Conservation (phyloP, 108 stramenopile species). For the Nitzschia sp. region DNA sequence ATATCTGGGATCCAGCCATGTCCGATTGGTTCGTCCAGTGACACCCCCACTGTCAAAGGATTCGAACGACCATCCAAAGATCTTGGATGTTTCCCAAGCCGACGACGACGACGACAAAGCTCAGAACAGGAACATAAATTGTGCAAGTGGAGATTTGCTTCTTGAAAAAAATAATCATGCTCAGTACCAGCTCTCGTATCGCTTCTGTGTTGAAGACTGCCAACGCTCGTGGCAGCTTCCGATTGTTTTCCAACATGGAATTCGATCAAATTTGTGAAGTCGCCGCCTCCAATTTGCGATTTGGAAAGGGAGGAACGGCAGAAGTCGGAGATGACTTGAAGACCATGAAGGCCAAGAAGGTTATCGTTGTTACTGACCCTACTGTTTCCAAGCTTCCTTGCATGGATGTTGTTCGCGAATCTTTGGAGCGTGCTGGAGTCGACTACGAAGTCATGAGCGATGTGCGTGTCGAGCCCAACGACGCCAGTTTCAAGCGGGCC, state of each 20-base stretch:
- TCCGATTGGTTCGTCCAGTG: too few species aligned
- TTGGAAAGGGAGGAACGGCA: conserved; percentile 41
- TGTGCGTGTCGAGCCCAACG: conserved; percentile 51
- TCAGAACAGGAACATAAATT: too few species aligned
- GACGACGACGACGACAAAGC: too few species aligned
- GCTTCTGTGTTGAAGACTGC: background rate
- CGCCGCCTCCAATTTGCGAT: conserved; percentile 49
- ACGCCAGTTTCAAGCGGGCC: conserved; percentile 45
- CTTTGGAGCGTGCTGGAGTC: conserved; percentile 34
- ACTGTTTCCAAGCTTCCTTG: conserved; percentile 31
- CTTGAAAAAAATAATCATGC: too few species aligned
- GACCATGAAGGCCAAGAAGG: conserved; percentile 30
- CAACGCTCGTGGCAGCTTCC: background rate
- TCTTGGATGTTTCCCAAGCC: too few species aligned
- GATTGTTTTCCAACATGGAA: background rate
- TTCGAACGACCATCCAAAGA: too few species aligned
- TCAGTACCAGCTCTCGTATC: too few species aligned
- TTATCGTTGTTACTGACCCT: conserved; percentile 45
- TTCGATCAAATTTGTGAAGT: conserved; percentile 49
- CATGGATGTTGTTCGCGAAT: conserved; percentile 37
- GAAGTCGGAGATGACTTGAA: conserved; percentile 51
- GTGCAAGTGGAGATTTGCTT: too few species aligned
- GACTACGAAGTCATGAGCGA: conserved; percentile 34
- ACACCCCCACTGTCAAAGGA: too few species aligned
- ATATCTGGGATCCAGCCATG: too few species aligned